phyloP scores from a whole-genome alignment of 164 flowering plant genomes.

The Buxus sempervirens region DNA sequence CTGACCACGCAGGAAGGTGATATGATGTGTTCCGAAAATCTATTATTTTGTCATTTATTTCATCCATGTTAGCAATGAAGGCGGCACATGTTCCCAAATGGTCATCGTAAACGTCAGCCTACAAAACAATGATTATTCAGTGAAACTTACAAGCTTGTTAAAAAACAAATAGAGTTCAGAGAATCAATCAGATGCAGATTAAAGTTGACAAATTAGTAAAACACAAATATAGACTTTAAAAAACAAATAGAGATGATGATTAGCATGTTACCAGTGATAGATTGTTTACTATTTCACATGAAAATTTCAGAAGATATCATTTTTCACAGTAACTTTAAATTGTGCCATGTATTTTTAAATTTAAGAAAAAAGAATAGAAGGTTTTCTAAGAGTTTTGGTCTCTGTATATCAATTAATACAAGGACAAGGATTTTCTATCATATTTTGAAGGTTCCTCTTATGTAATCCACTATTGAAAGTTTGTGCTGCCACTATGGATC shows the following conservation, averaged over 20 bases:
- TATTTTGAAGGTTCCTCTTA: no score
- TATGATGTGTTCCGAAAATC: conserved; percentile 65
- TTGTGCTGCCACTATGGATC: no score
- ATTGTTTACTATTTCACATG: background rate
- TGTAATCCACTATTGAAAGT: no score
- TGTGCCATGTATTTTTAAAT: no score
- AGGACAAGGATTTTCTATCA: no score
- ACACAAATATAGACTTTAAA: background rate
- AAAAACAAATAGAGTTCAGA: background rate
- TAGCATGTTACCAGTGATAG: background rate
- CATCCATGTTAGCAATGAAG: conserved; percentile 78
- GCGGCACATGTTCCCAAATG: conserved; percentile 86
- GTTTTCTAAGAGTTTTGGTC: no score
- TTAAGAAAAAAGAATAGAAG: no score
- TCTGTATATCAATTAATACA: no score
- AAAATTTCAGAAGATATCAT: background rate
- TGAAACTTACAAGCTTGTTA: conserved; percentile 1
- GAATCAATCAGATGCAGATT: background rate
- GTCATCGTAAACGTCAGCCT: conserved; percentile 78
- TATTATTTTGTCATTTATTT: conserved; percentile 59
- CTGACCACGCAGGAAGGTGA: conserved; percentile 95
- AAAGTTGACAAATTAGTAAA: background rate
- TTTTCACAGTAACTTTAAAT: no score
- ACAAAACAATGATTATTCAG: conserved; percentile 20
- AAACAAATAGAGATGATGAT: background rate